phyloP scores from a whole-genome alignment of 1,284 basidiomycete genomes.

The Ceratobasidium sp. region DNA sequence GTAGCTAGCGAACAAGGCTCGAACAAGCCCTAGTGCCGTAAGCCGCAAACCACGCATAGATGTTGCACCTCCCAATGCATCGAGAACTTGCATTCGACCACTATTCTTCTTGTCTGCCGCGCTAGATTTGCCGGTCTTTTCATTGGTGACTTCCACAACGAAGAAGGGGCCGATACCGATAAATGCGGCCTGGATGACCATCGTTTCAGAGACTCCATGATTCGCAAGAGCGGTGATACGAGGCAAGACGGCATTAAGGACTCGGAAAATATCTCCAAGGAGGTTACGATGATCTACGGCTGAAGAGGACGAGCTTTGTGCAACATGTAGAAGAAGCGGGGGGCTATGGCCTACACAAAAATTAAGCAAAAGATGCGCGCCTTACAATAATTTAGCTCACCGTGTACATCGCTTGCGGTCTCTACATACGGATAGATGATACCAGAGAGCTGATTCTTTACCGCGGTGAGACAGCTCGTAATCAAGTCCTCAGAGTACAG shows the following conservation, averaged over 20 bases:
- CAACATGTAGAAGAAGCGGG: constrained; percentile 65
- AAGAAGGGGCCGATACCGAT: constrained; percentile 94
- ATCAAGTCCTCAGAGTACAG: constrained; percentile 94
- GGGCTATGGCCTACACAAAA: constrained; percentile 53
- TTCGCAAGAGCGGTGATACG: constrained; percentile 74
- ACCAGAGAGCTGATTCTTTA: constrained; percentile 83
- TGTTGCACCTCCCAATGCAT: constrained; percentile 61
- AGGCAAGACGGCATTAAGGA: constrained; percentile 71
- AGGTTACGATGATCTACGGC: constrained; percentile 63
- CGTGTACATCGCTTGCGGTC: constrained; percentile 62
- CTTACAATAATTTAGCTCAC: constrained; percentile 44
- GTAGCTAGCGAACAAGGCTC: constrained; percentile 90
- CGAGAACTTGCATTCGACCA: constrained; percentile 70
- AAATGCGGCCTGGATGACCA: constrained; percentile 91
- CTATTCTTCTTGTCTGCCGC: constrained; percentile 65
- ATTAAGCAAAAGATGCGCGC: neutral
- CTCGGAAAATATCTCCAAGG: constrained; percentile 73
- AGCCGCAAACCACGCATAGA: constrained; percentile 82
- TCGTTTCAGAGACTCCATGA: constrained; percentile 80
- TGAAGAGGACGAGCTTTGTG: constrained; percentile 57
- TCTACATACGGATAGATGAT: constrained; percentile 91
- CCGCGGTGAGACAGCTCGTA: constrained; percentile 73
- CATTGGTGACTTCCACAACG: constrained; percentile 69
- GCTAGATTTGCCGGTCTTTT: constrained; percentile 55
- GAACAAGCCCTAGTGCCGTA: constrained; percentile 83